Conservation (phyloP, 306 rosid species). For the Dalbergia cochinchinensis region DNA sequence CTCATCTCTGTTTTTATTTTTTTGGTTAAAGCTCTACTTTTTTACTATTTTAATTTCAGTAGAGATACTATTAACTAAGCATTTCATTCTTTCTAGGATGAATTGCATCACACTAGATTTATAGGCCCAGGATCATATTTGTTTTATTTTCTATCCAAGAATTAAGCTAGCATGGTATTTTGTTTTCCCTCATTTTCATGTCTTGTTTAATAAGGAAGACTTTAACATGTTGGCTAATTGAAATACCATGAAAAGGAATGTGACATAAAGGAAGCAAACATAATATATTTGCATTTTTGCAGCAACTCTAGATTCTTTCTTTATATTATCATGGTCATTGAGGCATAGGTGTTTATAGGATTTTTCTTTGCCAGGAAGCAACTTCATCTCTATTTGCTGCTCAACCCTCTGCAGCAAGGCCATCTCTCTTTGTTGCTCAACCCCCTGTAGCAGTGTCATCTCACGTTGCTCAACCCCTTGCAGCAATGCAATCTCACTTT, state of each 20-base stretch:
- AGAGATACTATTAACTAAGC: not conserved
- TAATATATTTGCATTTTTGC: not conserved
- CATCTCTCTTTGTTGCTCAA: too few relatives aligned
- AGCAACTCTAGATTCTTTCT: not conserved
- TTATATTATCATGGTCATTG: not conserved
- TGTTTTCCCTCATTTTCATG: not conserved
- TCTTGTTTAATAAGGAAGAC: conserved; percentile 6
- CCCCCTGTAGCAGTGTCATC: too few relatives aligned
- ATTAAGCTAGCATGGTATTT: not conserved
- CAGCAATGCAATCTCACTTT: conserved; percentile 59
- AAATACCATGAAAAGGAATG: not conserved
- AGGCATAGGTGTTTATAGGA: not conserved
- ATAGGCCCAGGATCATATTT: conserved; percentile 2
- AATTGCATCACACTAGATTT: not conserved
- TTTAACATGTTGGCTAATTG: not conserved
- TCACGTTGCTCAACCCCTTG: too few relatives aligned
- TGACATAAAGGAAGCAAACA: conserved; percentile 10
- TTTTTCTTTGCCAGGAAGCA: conserved; percentile 62
- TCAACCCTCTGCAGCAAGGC: too few relatives aligned
- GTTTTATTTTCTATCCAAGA: not conserved
- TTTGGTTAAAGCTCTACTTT: too few relatives aligned
- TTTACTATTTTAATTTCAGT: not conserved
- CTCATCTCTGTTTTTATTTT: too few relatives aligned
- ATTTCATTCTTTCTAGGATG: not conserved
- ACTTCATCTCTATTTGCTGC: conserved; percentile 39